Conservation (phyloP, 176 grass and related monocot species). For the Triticum urartu region DNA sequence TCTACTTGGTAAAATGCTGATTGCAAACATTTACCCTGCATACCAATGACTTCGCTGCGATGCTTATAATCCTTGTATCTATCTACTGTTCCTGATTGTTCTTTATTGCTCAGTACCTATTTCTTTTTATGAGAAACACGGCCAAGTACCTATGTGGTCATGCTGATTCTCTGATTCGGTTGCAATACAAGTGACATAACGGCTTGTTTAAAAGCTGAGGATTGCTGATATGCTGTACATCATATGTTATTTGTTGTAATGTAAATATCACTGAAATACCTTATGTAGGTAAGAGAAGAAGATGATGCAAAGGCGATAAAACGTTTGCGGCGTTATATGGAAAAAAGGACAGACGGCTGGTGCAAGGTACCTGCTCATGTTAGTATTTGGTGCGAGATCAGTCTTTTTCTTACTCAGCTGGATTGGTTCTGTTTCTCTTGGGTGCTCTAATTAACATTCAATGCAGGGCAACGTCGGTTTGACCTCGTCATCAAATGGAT, state of each 20-base stretch:
- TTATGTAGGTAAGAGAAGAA: conserved; percentile 79
- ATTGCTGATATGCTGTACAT: not conserved
- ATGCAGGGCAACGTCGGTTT: conserved; percentile 39
- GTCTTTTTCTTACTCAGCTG: not conserved
- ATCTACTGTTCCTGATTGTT: not conserved
- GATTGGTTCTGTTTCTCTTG: conserved; percentile 17
- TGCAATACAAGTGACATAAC: not conserved
- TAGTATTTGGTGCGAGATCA: conserved; percentile 2
- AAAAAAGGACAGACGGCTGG: conserved; percentile 47
- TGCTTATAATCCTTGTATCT: conserved; percentile 3
- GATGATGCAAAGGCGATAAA: conserved; percentile 74
- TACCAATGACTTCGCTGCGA: not conserved
- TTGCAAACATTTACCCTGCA: not conserved
- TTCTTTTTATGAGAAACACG: not conserved
- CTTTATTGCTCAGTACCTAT: not conserved
- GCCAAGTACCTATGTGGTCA: not conserved
- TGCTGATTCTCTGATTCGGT: not conserved
- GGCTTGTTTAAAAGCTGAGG: not conserved
- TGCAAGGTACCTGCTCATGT: conserved; percentile 45
- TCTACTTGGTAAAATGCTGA: not conserved
- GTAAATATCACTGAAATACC: conserved; percentile 12
- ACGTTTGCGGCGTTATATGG: conserved; percentile 61
- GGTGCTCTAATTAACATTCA: conserved; percentile 11
- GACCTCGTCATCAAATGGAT: conserved; percentile 43
- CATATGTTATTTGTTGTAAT: not conserved